Base-by-base conservation (phyloP, 371 early-diverging fungal genomes). In the Syncephalastrum sp. region DNA sequence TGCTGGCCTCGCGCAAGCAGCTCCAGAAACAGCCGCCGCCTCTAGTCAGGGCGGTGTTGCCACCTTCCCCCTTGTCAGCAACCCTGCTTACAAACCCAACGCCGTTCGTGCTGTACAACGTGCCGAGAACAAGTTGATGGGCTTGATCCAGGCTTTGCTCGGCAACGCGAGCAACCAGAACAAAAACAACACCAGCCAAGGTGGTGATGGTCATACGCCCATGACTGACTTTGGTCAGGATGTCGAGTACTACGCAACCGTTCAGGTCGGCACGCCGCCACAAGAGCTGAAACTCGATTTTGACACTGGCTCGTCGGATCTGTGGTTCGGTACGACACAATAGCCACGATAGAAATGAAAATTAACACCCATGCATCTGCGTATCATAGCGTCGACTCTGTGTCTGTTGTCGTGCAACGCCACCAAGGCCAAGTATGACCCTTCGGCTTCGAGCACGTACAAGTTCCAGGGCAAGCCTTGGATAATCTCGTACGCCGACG, bases 271-370 rank as follows among this genome's bases (percentile, higher is more conserved):
- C 12, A 84, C 88, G 3, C 90, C 91, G 14, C 72, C 79, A 5
- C 87, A 90, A 57, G 59, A 46, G n/a, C 70, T 90, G 56, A 70
- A 78, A 53, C 76, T 91, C 16, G 74, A 86, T 50, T 84, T 91
- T 53, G 90, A 90, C 62, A 90, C 90, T 4, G 88, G 89, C 1
- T 89, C 89, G 0, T 70, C 82, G 38, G 77, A 87, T 50, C 69
- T 87, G 52, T 89, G 89, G 89, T 55, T 66, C 45, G 62, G 67
- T 67, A 62, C 27, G 56, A 10, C 12, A 33, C 12, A 10, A 33
- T 33, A 33, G 6, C 2, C 10, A 10, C 12, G 10, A 6, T 8
- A 6, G 38, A 33, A 33, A 10, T 33, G 38, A 10, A 29, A 33
- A 10, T 33, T 33, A 33, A 33, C 2, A 12, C 38, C 2, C 38